These are phyloP conservation scores for Dioscorea zingiberensis DNA, from an alignment of 106 monocot genomes.

Conservation along the genomic window DNA sequence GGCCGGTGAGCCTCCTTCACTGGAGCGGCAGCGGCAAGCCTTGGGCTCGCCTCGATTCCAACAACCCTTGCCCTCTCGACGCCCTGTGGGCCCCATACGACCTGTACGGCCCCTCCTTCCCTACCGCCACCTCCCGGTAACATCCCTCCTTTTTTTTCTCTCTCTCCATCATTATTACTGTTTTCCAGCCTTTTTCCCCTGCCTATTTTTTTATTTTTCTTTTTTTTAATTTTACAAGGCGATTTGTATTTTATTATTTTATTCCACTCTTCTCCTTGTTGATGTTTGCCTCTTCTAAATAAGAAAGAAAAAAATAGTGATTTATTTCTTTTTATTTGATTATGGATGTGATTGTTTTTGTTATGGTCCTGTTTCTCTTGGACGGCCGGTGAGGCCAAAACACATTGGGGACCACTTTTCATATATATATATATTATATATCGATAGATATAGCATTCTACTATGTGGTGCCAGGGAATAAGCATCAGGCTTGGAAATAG, in stretches of 20 bases:
- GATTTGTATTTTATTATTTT: slow-evolving; percentile 42
- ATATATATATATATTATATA: too few species aligned
- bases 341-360: too few species aligned
- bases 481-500: too few species aligned
- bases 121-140: slow-evolving; percentile 14
- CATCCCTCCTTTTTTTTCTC: neutral
- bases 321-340: too few species aligned
- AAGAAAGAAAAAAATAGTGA: neutral
- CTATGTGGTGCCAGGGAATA: too few species aligned
- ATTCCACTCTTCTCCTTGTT: too few species aligned
- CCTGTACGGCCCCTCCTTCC: slow-evolving; percentile 66
- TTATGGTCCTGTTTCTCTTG: too few species aligned
- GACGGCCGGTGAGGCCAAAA: too few species aligned
- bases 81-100: slow-evolving; percentile 86
- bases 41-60: slow-evolving; percentile 72
- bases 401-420: too few species aligned
- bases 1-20: slow-evolving; percentile 95
- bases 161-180: neutral
- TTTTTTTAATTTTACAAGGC: too few species aligned
- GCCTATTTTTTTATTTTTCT: slow-evolving; percentile 1
- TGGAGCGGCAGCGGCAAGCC: slow-evolving; percentile 98
- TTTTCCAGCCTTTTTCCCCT: neutral
- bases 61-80: slow-evolving; percentile 82
- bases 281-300: neutral
- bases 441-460: too few species aligned